Evolutionary conservation across 169 alveolate genomes (phyloP), one percentile per base, ranked within the genome.

Genomic region (Eimeria tenella): DNA sequence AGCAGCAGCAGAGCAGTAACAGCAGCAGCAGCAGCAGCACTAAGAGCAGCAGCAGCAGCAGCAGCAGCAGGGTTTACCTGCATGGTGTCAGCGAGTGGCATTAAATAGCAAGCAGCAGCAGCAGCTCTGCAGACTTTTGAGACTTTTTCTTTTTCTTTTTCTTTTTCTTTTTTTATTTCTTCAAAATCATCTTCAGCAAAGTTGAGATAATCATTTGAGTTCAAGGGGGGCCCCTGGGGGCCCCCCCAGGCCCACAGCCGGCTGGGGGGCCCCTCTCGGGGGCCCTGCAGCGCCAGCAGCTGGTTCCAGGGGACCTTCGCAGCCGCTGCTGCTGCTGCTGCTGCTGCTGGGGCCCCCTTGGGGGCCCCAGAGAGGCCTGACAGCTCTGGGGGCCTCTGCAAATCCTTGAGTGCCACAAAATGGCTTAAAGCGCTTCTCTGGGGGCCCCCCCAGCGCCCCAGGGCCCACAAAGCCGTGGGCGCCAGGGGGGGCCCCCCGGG

Each of bases 21-120:
- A 63, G 73, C 73, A 63, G n/a, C 73, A 63, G 73, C 73, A 63
- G 73, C 73, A 63, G 31, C 31, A 63, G 73, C 73, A 63, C 23
- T 31, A 63, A 2, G 23, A 63, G 73, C 73, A 63, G n/a, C 73
- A 63, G 73, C 31, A 63, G 73, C 31, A 63, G 50, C n/a, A 9
- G 82, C 50, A 8, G 19, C 11, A 19, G 55, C 42, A 31, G 2
- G 4, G 31, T 6, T 7, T 75, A 75, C 86, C 86, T 75, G 86
- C 86, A 75, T 60, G 11, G 63, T 75, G n/a, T 75, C 86, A 10
- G 50, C 42, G 8, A 75, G 62, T 6, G 86, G 86, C 62, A 75
- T 50, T 0, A 75, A 9, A 17, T 75, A 75, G 1, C 86, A 75
- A 9, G 58, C 86, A 15, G 86, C n/a, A 23, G 86, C 86, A 10